These are phyloP conservation scores for Pseudophaeomoniella oleicola DNA, from an alignment of 2,329 filamentous ascomycete species.

Conservation along the genomic window DNA sequence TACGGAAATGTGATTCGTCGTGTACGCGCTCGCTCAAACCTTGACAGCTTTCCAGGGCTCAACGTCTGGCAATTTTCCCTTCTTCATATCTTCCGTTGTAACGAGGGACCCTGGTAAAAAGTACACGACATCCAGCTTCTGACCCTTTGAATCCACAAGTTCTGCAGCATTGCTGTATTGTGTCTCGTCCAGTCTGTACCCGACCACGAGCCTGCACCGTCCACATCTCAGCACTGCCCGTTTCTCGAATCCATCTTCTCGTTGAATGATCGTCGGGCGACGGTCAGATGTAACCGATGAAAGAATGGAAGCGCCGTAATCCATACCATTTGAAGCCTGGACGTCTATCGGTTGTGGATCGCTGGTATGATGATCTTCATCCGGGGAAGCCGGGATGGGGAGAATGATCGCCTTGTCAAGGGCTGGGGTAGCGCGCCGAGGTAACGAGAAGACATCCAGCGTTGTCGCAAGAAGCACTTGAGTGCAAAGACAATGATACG, in stretches of 20 bases:
- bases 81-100: conserved; percentile 41
- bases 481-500: conserved; percentile 51
- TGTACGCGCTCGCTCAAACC: too few species aligned
- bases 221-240: conserved; percentile 43
- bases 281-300: conserved; percentile 36
- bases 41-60: not conserved
- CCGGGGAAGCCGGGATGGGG: conserved; percentile 25
- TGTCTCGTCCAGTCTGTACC: conserved; percentile 44
- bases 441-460: conserved; percentile 35
- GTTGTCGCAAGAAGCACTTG: conserved; percentile 49
- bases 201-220: conserved; percentile 45
- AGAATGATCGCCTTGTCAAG: conserved; percentile 44
- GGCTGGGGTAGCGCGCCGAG: conserved; percentile 33
- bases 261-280: conserved; percentile 35
- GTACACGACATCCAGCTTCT: conserved; percentile 33
- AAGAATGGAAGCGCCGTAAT: conserved; percentile 18
- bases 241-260: conserved; percentile 55
- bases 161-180: conserved; percentile 21
- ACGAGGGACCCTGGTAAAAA: conserved; percentile 45
- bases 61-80: conserved; percentile 17
- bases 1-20: too few species aligned
- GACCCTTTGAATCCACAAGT: conserved; percentile 4
- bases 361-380: conserved; percentile 8
- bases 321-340: conserved; percentile 10
- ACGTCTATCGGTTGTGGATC: conserved; percentile 10